Percentiles rank a stretch among this genome's conserved stretches.
phyloP scores from a whole-genome alignment of 2,329 filamentous ascomycete species.

The Rachicladosporium sp. region DNA sequence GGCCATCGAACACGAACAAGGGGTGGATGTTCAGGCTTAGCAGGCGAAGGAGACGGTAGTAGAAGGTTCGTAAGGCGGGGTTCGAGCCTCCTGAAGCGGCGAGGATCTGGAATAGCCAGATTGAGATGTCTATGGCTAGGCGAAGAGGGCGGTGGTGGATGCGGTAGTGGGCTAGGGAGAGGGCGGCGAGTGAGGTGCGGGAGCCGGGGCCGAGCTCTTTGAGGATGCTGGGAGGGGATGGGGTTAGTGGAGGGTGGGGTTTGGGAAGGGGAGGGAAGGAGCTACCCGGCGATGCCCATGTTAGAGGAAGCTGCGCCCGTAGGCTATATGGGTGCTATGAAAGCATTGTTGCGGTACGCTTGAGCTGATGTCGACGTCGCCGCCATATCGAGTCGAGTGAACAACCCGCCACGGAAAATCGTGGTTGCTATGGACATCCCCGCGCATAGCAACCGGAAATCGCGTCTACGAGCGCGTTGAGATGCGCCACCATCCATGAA shows the following conservation, averaged over 20 bases:
- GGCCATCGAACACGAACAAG: conserved; percentile 83
- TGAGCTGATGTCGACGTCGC: not conserved
- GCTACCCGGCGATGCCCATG: conserved; percentile 20
- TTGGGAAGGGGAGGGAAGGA: not conserved
- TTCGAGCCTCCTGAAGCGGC: conserved; percentile 76
- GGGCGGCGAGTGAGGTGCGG: conserved; percentile 67
- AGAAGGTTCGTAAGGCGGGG: conserved; percentile 79
- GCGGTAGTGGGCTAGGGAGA: conserved; percentile 67
- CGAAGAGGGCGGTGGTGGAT: conserved; percentile 60
- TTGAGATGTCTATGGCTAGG: conserved; percentile 85
- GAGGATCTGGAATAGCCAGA: conserved; percentile 94
- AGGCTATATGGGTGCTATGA: not conserved
- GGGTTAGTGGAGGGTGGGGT: not conserved
- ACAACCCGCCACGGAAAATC: too few species aligned
- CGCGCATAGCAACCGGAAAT: too few species aligned
- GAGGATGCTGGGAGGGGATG: conserved; percentile 50
- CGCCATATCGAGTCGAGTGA: not conserved
- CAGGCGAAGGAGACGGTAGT: conserved; percentile 75
- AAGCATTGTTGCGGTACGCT: not conserved
- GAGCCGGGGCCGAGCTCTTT: conserved; percentile 74
- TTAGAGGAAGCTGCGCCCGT: not conserved
- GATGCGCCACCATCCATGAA: too few species aligned
- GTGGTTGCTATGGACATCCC: too few species aligned
- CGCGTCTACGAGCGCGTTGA: too few species aligned
- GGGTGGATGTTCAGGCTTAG: conserved; percentile 68